These are phyloP conservation scores for Conringia planisiliqua DNA, from an alignment of 345 rosid species.

Conservation along the genomic window DNA sequence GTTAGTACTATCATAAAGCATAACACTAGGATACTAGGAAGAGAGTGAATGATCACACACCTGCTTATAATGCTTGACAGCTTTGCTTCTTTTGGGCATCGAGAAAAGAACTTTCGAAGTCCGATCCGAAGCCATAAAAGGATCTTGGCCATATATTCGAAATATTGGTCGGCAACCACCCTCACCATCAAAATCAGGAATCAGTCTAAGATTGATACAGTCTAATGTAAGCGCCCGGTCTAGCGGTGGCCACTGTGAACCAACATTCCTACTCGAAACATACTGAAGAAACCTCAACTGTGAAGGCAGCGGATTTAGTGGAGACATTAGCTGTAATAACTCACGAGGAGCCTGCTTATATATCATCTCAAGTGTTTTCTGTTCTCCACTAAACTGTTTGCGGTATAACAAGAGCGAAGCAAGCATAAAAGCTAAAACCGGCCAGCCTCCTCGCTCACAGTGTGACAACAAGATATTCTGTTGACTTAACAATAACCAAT, in stretches of 20 bases:
- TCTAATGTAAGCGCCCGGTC: constrained; percentile 67
- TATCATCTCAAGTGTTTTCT: constrained; percentile 67
- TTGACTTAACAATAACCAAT: constrained; percentile 59
- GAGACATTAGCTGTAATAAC: constrained; percentile 57
- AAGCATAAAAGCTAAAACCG: constrained; percentile 75
- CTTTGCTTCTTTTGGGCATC: constrained; percentile 56
- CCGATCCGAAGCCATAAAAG: constrained; percentile 53
- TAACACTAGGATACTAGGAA: neutral
- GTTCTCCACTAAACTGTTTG: constrained; percentile 60
- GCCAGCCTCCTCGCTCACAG: constrained; percentile 78
- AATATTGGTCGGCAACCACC: constrained; percentile 75
- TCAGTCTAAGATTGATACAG: constrained; percentile 53
- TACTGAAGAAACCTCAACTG: constrained; percentile 80
- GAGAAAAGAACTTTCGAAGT: constrained; percentile 64
- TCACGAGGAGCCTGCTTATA: constrained; percentile 75
- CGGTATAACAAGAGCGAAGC: constrained; percentile 63
- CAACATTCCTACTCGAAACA: constrained; percentile 65
- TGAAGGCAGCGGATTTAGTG: constrained; percentile 68
- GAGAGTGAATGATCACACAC: constrained; percentile 30
- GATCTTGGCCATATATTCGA: constrained; percentile 72
- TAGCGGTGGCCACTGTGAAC: constrained; percentile 63
- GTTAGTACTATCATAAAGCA: constrained; percentile 19
- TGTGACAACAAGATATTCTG: constrained; percentile 66
- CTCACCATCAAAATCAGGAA: constrained; percentile 61
- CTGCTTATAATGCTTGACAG: constrained; percentile 57